Percentiles rank a stretch among this genome's conserved stretches.
Evolutionary conservation across 169 alveolate species (phyloP).

Genomic region (Plasmodium billcollinsi): DNA sequence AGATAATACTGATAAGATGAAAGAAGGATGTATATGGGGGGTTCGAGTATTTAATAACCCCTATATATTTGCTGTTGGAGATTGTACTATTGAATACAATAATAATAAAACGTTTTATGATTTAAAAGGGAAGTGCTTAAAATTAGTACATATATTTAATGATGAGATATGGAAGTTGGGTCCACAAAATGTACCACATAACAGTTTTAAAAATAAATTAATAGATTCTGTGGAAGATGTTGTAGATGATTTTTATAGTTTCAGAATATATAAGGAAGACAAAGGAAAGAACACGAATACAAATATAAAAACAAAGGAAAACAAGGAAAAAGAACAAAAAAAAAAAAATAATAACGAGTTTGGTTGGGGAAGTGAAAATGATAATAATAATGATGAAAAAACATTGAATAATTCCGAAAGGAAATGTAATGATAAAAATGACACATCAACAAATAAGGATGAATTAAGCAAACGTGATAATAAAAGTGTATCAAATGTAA

Average conservation of each 20-base stretch:
- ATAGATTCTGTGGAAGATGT: conserved; percentile 63
- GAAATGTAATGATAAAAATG: conserved; percentile 13
- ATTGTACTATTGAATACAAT: conserved; percentile 44
- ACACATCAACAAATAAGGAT: not conserved
- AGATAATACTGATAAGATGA: conserved; percentile 28
- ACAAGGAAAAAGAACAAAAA: not conserved
- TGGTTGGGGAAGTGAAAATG: conserved; percentile 1
- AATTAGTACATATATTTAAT: conserved; percentile 72
- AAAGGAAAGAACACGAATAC: conserved; percentile 7
- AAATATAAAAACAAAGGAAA: not conserved
- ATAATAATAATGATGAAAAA: conserved; percentile 8
- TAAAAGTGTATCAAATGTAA: conserved; percentile 16
- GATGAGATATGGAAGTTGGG: conserved; percentile 75
- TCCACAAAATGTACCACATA: conserved; percentile 45
- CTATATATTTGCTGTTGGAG: conserved; percentile 43
- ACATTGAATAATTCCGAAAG: not conserved
- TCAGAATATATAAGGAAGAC: conserved; percentile 50
- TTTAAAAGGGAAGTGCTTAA: conserved; percentile 72
- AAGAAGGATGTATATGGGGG: conserved; percentile 77
- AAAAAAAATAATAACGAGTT: conserved; percentile 4
- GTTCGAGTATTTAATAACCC: conserved; percentile 78
- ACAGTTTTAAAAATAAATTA: conserved; percentile 44
- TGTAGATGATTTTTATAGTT: conserved; percentile 32
- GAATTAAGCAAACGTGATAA: not conserved
- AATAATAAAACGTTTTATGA: conserved; percentile 36